phyloP scores from a whole-genome alignment of 2,329 filamentous ascomycete genomes.

The Trichoderma endophyticum region DNA sequence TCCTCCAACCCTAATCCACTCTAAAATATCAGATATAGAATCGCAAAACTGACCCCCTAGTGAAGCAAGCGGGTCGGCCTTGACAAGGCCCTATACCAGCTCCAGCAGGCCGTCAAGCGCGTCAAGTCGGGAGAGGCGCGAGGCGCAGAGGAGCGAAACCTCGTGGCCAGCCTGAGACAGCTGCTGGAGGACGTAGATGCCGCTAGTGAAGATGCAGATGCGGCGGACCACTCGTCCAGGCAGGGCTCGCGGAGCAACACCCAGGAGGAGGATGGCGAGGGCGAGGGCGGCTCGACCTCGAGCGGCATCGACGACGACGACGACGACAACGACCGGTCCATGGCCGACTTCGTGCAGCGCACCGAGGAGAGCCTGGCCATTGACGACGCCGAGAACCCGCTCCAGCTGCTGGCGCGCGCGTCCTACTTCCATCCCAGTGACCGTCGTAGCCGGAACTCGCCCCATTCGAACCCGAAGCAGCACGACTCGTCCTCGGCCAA shows the following conservation, averaged over 20 bases:
- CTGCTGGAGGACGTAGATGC: slow-evolving; percentile 35
- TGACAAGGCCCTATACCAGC: slow-evolving; percentile 70
- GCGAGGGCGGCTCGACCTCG: slow-evolving; percentile 33
- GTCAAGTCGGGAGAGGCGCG: slow-evolving; percentile 44
- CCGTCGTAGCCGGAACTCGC: slow-evolving; percentile 28
- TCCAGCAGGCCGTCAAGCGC: slow-evolving; percentile 65
- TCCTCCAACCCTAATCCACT: neutral
- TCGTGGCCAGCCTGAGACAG: slow-evolving; percentile 42
- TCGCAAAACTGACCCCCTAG: neutral
- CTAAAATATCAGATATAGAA: neutral
- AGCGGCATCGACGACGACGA: slow-evolving; percentile 32
- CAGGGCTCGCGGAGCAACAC: slow-evolving; percentile 33
- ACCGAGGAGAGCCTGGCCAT: slow-evolving; percentile 55
- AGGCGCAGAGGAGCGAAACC: slow-evolving; percentile 43
- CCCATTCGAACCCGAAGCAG: slow-evolving; percentile 23
- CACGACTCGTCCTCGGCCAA: neutral
- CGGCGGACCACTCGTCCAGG: slow-evolving; percentile 20
- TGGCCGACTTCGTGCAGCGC: slow-evolving; percentile 29
- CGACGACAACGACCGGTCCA: slow-evolving; percentile 29
- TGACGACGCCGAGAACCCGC: slow-evolving; percentile 71
- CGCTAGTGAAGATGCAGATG: slow-evolving; percentile 22
- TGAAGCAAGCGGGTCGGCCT: slow-evolving; percentile 68
- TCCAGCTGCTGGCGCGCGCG: slow-evolving; percentile 69
- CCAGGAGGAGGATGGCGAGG: slow-evolving; percentile 29
- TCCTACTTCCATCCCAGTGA: slow-evolving; percentile 60